Percentiles rank a stretch among this genome's conserved stretches.
These are phyloP conservation scores for Xylona heveae DNA, from an alignment of 495 filamentous ascomycete species.

Conservation along the genomic window DNA sequence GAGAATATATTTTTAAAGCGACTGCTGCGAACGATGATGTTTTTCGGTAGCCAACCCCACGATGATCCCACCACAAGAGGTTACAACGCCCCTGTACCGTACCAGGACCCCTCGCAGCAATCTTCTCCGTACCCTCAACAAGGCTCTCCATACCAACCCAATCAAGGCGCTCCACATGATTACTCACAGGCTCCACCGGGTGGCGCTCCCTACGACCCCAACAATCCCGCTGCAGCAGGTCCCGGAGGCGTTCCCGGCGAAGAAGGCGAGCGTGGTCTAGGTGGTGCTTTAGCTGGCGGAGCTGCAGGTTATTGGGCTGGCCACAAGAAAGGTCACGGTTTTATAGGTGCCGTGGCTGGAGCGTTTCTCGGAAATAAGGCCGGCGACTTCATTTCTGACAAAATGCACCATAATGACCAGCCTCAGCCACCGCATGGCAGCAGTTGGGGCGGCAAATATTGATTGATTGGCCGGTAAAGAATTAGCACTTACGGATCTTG, in stretches of 20 bases:
- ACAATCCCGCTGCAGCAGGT: no score
- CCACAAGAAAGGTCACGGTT: conserved; percentile 23
- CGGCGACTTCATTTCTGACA: not conserved
- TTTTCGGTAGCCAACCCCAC: no score
- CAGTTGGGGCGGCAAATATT: no score
- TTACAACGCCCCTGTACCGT: no score
- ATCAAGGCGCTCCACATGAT: conserved; percentile 3
- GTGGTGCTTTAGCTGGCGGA: conserved; percentile 22
- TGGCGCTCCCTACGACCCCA: conserved; percentile 8
- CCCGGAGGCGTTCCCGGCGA: no score
- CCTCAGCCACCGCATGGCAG: no score
- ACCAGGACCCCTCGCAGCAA: not conserved
- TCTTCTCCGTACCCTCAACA: conserved; percentile 4
- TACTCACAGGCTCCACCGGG: conserved; percentile 5
- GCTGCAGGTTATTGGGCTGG: conserved; percentile 25
- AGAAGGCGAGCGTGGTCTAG: conserved; percentile 22
- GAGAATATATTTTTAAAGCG: no score
- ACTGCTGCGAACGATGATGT: no score
- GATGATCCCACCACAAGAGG: no score
- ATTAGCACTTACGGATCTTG: no score
- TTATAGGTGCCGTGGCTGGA: conserved; percentile 26
- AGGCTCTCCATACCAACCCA: conserved; percentile 6
- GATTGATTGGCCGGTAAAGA: no score
- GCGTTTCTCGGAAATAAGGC: conserved; percentile 23
- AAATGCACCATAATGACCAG: conserved; percentile 2